Percentiles rank a stretch among this genome's conserved stretches.
Conservation (phyloP, 441 rosid species). For the Arabidopsis lyrata region DNA sequence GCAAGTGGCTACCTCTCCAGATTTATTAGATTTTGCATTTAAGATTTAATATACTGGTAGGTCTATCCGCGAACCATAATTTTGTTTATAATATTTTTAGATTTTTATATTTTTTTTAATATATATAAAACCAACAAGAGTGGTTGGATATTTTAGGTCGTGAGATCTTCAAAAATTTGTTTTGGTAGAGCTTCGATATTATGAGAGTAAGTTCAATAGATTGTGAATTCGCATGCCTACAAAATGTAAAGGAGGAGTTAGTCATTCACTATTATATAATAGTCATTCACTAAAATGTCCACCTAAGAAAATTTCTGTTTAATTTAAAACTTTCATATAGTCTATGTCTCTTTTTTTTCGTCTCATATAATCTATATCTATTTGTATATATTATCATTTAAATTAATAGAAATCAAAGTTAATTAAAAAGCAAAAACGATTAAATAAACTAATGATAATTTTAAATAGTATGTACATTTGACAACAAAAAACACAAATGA, state of each 20-base stretch:
- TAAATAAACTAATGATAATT: no score
- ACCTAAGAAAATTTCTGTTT: no score
- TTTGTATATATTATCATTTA: no score
- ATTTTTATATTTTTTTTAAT: neutral
- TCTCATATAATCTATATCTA: no score
- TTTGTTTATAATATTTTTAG: no score
- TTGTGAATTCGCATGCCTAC: slow-evolving; percentile 12
- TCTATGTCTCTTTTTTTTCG: no score
- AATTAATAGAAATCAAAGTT: no score
- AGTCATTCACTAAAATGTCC: no score
- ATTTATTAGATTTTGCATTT: slow-evolving; percentile 36
- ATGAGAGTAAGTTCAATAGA: slow-evolving; percentile 8
- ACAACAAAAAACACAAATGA: no score
- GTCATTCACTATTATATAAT: neutral
- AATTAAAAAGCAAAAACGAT: no score
- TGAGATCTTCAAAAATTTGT: neutral
- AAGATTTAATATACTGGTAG: slow-evolving; percentile 37
- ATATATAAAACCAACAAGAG: slow-evolving; percentile 22
- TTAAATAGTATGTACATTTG: no score
- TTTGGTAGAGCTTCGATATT: neutral
- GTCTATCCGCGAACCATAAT: slow-evolving; percentile 45
- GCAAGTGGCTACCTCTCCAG: slow-evolving; percentile 39
- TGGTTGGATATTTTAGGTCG: slow-evolving; percentile 35
- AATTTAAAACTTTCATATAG: no score
- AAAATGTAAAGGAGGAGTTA: slow-evolving; percentile 9